Evolutionary conservation across 176 grass and related monocot species (phyloP).

Genomic region (Carex littledalei): DNA sequence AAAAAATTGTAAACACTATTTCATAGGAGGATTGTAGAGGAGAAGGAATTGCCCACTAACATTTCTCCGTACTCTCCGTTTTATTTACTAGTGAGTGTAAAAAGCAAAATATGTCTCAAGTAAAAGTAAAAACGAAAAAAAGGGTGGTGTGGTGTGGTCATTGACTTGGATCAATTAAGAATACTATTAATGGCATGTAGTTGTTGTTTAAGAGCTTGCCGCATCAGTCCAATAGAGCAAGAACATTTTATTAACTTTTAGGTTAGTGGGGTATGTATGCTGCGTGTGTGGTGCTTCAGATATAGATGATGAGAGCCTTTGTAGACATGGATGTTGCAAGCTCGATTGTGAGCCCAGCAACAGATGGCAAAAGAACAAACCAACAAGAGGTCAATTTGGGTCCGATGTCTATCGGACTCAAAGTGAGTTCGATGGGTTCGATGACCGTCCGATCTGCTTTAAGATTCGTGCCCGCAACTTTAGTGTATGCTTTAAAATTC

Average conservation of each 20-base stretch:
- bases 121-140: not conserved
- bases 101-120: not conserved
- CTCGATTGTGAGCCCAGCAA: not conserved
- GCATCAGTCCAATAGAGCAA: slow-evolving; percentile 9
- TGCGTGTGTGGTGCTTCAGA: not conserved
- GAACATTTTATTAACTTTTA: slow-evolving; percentile 26
- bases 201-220: slow-evolving; percentile 22
- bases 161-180: slow-evolving; percentile 18
- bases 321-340: not conserved
- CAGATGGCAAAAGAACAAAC: not conserved
- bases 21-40: not conserved
- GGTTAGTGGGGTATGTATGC: not conserved
- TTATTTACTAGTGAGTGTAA: not conserved
- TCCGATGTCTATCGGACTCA: too few species aligned
- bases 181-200: slow-evolving; percentile 11
- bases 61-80: not conserved
- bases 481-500: too few species aligned
- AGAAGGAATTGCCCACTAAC: not conserved
- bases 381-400: too few species aligned
- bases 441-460: too few species aligned
- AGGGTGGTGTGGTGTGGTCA: not conserved
- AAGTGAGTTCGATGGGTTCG: too few species aligned
- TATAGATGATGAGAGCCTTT: not conserved
- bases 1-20: not conserved
- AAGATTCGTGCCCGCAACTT: too few species aligned